Evolutionary conservation across 1,284 basidiomycete genomes (phyloP).

Genomic region (Sporisorium sorghi): DNA sequence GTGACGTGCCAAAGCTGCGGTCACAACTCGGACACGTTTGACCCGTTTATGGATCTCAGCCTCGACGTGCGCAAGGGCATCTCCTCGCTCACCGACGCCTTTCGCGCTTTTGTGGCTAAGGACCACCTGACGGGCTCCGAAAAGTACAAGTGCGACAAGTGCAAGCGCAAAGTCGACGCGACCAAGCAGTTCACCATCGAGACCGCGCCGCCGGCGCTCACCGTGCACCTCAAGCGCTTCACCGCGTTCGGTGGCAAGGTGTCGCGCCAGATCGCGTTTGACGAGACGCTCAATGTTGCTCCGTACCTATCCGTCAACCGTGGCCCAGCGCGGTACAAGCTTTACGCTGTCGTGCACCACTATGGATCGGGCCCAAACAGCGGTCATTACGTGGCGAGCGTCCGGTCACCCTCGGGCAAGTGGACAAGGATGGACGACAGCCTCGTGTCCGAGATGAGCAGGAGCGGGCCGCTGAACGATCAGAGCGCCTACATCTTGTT

Average conservation of each 20-base stretch:
- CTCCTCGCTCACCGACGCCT: slow-evolving; percentile 78
- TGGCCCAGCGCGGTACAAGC: slow-evolving; percentile 77
- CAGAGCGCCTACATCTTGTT: slow-evolving; percentile 93
- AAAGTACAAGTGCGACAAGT: slow-evolving; percentile 98
- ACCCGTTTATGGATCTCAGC: slow-evolving; percentile 89
- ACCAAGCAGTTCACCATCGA: slow-evolving; percentile 89
- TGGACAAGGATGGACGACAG: slow-evolving; percentile 98
- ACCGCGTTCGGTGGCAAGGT: slow-evolving; percentile 80
- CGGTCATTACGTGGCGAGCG: slow-evolving; percentile 92
- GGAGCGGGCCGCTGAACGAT: slow-evolving; percentile 71
- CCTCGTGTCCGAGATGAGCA: slow-evolving; percentile 72
- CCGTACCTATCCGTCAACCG: slow-evolving; percentile 81
- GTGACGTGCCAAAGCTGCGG: slow-evolving; percentile 88
- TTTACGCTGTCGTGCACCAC: slow-evolving; percentile 94
- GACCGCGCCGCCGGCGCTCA: slow-evolving; percentile 88
- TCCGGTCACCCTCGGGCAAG: slow-evolving; percentile 78
- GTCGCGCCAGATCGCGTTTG: slow-evolving; percentile 80
- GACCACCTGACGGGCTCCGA: slow-evolving; percentile 89
- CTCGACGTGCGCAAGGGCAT: slow-evolving; percentile 72
- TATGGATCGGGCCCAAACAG: slow-evolving; percentile 91
- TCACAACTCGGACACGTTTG: slow-evolving; percentile 94
- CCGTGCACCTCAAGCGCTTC: slow-evolving; percentile 97
- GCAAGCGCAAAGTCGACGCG: slow-evolving; percentile 86
- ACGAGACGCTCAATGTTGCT: slow-evolving; percentile 80
- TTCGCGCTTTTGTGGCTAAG: slow-evolving; percentile 83